phyloP scores from a whole-genome alignment of 208 protist species.

The Spongospora subterranea region DNA sequence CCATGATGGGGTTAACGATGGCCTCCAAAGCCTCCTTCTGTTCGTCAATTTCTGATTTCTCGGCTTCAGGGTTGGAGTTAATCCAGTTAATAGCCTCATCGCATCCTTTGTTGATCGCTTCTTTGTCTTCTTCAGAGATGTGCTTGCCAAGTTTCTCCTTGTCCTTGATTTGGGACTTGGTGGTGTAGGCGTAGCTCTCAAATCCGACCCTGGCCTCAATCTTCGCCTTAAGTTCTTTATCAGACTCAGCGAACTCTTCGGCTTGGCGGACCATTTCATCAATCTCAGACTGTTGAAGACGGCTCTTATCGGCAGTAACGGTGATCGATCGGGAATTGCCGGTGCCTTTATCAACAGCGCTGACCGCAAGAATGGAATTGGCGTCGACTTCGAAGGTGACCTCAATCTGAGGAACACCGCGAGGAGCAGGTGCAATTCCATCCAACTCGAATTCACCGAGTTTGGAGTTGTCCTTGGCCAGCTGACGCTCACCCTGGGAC shows the following conservation, averaged over 20 bases:
- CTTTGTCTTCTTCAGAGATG: constrained; percentile 73
- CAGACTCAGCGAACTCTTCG: constrained; percentile 85
- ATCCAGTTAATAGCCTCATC: constrained; percentile 82
- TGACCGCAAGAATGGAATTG: constrained; percentile 95
- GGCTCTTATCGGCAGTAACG: constrained; percentile 95
- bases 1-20: constrained; percentile 61
- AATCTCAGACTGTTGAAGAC: constrained; percentile 88
- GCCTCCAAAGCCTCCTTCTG: constrained; percentile 66
- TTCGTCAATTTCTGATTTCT: constrained; percentile 76
- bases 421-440: constrained; percentile 91
- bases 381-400: constrained; percentile 83
- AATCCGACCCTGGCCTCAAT: constrained; percentile 84
- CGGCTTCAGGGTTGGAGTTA: constrained; percentile 79
- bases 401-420: constrained; percentile 91
- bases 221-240: constrained; percentile 76
- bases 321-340: constrained; percentile 92
- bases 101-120: constrained; percentile 77
- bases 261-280: constrained; percentile 90
- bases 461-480: constrained; percentile 96
- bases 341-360: constrained; percentile 91
- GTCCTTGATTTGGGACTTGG: constrained; percentile 89
- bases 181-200: constrained; percentile 90
- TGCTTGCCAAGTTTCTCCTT: constrained; percentile 74
- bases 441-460: constrained; percentile 96
- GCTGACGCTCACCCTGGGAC: constrained; percentile 95